Percentiles rank a stretch among this genome's conserved stretches.
phyloP scores from a whole-genome alignment of 2,329 filamentous ascomycete species.

The Aspergillus chevalieri region DNA sequence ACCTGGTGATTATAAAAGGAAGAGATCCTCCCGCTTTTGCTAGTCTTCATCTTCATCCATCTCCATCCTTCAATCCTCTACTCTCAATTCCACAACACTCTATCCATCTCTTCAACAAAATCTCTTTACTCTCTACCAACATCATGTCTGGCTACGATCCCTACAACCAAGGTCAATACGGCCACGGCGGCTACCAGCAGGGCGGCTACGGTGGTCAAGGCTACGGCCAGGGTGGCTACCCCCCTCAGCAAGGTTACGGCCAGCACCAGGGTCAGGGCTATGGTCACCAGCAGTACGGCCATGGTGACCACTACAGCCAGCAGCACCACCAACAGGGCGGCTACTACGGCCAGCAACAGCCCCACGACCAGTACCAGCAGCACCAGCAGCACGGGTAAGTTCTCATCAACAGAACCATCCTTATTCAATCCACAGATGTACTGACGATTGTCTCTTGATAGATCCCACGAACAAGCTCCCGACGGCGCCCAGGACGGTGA shows the following conservation, averaged over 20 bases:
- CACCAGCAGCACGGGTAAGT: constrained; percentile 1
- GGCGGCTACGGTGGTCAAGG: constrained; percentile 13
- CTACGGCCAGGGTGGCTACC: constrained; percentile 15
- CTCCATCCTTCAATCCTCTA: neutral
- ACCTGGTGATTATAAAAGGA: neutral
- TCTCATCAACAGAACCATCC: neutral
- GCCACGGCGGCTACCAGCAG: constrained; percentile 19
- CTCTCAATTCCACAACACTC: neutral
- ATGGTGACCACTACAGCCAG: constrained; percentile 17
- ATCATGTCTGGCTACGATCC: constrained; percentile 23
- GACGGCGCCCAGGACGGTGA: constrained; percentile 39
- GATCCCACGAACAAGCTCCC: constrained; percentile 27
- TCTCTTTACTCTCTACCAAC: constrained; percentile 4
- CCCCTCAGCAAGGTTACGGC: constrained; percentile 9
- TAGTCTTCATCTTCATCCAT: constrained; percentile 1
- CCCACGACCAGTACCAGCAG: constrained; percentile 9
- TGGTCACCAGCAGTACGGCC: constrained; percentile 21
- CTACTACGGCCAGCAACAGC: constrained; percentile 12
- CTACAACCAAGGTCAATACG: constrained; percentile 22
- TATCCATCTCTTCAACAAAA: neutral
- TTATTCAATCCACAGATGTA: neutral
- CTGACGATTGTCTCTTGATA: constrained; percentile 11
- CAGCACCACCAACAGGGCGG: constrained; percentile 15
- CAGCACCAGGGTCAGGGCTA: constrained; percentile 20
- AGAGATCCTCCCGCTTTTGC: neutral